Evolutionary conservation across 495 filamentous ascomycete genomes (phyloP).

Genomic region (Penicillium samsonianum): DNA sequence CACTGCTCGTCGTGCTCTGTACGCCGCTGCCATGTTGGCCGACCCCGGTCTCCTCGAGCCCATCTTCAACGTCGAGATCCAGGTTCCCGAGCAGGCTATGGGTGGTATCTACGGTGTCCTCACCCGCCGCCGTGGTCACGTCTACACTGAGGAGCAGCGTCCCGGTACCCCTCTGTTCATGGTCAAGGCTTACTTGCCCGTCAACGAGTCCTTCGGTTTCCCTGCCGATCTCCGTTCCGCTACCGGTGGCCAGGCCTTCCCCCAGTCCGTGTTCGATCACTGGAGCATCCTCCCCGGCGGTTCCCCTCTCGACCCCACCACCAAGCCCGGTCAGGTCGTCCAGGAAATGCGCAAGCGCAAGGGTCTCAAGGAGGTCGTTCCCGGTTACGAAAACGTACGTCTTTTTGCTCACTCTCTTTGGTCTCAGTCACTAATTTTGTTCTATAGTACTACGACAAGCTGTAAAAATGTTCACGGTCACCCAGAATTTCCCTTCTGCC

Average conservation of each 20-base stretch:
- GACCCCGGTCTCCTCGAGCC: slow-evolving; percentile 91
- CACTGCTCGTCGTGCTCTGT: slow-evolving; percentile 95
- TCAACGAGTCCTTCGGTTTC: slow-evolving; percentile 99
- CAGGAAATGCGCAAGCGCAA: slow-evolving; percentile 95
- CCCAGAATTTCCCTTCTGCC: slow-evolving; percentile 36
- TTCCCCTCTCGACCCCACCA: slow-evolving; percentile 81
- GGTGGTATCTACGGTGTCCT: slow-evolving; percentile 99
- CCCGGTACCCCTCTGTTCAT: slow-evolving; percentile 98
- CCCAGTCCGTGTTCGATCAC: slow-evolving; percentile 97
- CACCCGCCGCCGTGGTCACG: slow-evolving; percentile 96
- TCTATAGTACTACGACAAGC: slow-evolving; percentile 95
- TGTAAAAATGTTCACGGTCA: slow-evolving; percentile 62
- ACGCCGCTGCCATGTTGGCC: slow-evolving; percentile 88
- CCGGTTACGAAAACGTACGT: slow-evolving; percentile 92
- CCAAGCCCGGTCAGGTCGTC: slow-evolving; percentile 84
- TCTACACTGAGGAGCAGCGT: slow-evolving; percentile 97
- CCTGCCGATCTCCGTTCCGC: slow-evolving; percentile 90
- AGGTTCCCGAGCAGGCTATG: slow-evolving; percentile 98
- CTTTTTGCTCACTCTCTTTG: not conserved
- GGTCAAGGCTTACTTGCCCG: slow-evolving; percentile 98
- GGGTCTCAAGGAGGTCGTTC: slow-evolving; percentile 95
- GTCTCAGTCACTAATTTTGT: slow-evolving; percentile 53
- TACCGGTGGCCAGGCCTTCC: slow-evolving; percentile 98
- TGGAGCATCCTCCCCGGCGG: slow-evolving; percentile 95
- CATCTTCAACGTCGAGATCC: slow-evolving; percentile 98